Evolutionary conservation across 306 rosid genomes (phyloP), one percentile per base, ranked within the genome.

Genomic region (Glycine tomentella): DNA sequence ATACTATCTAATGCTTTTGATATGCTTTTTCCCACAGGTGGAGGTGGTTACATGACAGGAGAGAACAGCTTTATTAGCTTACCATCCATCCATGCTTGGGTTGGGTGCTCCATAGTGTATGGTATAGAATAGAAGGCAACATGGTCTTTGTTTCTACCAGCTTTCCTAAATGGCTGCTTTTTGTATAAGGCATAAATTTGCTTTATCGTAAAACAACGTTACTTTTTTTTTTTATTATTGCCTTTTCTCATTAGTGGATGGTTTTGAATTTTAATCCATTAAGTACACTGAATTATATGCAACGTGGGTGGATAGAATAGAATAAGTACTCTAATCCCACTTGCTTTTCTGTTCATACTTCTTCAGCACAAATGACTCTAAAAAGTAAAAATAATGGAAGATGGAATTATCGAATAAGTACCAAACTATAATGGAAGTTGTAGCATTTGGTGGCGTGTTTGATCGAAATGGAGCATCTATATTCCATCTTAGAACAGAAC

Each of bases 31-130:
- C 11, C 44, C 76, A 80, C 85, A 95, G 98, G 94, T 92, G 98
- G 98, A 95, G 97, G 85, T 92, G 97, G 97, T 88, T 82, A 90
- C 92, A 91, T 79, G 90, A 90, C 75, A 91, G 87, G 81, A 92
- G 59, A 84, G 97, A 92, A 52, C 92, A 86, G 73, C 97, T 95
- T 90, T 92, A 91, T 83, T 91, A 92, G 89, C 25, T 15, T 46
- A 71, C 70, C 14, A 49, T 81, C 58, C 68, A 57, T 70, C 58
- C 68, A 57, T 70, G 57, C 65, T 33, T 77, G 77, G 81, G 81
- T 36, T 36, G 40, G 40, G 9, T 79, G 78, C 81, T 80, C 12
- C 45, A 33, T 45, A 6, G 66, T 62, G 17, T 73, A 65, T 42
- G 40, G 40, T 36, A 36, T 36, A 36, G 31, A 0, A 63, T 50